These are phyloP conservation scores for Dactylellina sp. DNA, from an alignment of 2,329 filamentous ascomycete genomes.

Conservation along the genomic window DNA sequence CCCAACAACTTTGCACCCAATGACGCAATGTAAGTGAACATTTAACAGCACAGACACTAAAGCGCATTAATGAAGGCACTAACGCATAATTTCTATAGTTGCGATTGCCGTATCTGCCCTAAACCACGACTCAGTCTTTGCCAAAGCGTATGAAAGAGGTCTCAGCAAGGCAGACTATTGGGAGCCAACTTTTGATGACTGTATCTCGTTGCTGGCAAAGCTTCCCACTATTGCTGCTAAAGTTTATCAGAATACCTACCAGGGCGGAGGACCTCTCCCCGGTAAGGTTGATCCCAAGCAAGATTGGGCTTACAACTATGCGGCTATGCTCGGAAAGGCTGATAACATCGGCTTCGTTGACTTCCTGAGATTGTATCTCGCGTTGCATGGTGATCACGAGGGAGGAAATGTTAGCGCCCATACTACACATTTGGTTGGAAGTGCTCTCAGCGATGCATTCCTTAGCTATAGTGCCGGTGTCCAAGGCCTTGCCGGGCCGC, in stretches of 20 bases:
- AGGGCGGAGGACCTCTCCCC: slow-evolving; percentile 77
- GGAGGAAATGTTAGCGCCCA: slow-evolving; percentile 98
- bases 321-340: slow-evolving; percentile 91
- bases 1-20: slow-evolving; percentile 90
- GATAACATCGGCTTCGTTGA: slow-evolving; percentile 96
- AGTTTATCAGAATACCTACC: slow-evolving; percentile 93
- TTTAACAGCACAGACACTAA: background rate
- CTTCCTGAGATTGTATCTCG: slow-evolving; percentile 90
- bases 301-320: slow-evolving; percentile 99
- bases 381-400: slow-evolving; percentile 97
- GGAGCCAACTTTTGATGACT: slow-evolving; percentile 97
- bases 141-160: slow-evolving; percentile 89
- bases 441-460: slow-evolving; percentile 93
- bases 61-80: background rate
- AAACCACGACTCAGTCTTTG: slow-evolving; percentile 93
- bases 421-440: slow-evolving; percentile 92
- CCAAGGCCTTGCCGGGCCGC: slow-evolving; percentile 91
- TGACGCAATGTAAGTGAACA: slow-evolving; percentile 79
- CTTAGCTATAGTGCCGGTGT: slow-evolving; percentile 95
- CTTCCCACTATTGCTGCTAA: slow-evolving; percentile 95
- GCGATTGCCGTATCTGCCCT: slow-evolving; percentile 94
- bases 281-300: slow-evolving; percentile 82
- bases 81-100: slow-evolving; percentile 63
- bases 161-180: slow-evolving; percentile 97
- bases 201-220: slow-evolving; percentile 92